Evolutionary conservation across 805 yeast genomes (phyloP).

Genomic region (Saturnispora gosingensis): DNA sequence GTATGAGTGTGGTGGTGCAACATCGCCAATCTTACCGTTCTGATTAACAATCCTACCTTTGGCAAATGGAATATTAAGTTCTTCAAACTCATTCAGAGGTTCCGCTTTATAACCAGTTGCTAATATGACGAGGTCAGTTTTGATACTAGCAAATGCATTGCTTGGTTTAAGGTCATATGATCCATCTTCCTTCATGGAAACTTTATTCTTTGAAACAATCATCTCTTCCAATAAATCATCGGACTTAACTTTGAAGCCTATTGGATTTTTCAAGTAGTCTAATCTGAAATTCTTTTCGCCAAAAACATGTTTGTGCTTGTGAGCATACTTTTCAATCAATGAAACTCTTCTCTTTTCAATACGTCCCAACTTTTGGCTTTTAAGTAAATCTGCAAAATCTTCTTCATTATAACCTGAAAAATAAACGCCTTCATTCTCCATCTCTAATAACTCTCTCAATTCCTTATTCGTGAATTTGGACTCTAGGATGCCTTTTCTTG

Average conservation of each 20-base stretch:
- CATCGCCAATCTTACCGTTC: slow-evolving; percentile 34
- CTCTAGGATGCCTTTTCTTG: slow-evolving; percentile 76
- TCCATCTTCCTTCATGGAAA: slow-evolving; percentile 24
- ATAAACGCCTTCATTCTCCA: slow-evolving; percentile 37
- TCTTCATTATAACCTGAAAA: slow-evolving; percentile 40
- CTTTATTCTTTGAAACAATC: slow-evolving; percentile 38
- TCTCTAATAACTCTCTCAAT: slow-evolving; percentile 69
- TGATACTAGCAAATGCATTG: slow-evolving; percentile 19
- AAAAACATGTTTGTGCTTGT: slow-evolving; percentile 3
- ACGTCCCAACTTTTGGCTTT: slow-evolving; percentile 33
- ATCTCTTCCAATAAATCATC: slow-evolving; percentile 36
- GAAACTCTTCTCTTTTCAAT: slow-evolving; percentile 56
- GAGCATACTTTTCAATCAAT: slow-evolving; percentile 45
- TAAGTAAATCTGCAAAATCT: slow-evolving; percentile 25
- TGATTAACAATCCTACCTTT: slow-evolving; percentile 38
- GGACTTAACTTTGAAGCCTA: slow-evolving; percentile 33
- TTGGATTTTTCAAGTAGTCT: slow-evolving; percentile 62
- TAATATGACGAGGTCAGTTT: slow-evolving; percentile 61
- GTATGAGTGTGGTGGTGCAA: slow-evolving; percentile 43
- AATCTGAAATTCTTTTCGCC: slow-evolving; percentile 47
- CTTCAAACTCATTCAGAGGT: slow-evolving; percentile 50
- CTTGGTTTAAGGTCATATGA: slow-evolving; percentile 26
- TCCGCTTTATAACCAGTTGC: slow-evolving; percentile 78
- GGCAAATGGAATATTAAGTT: slow-evolving; percentile 38
- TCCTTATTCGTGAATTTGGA: slow-evolving; percentile 91